Conservation (phyloP, 2,329 filamentous ascomycete species). For the Xylaria sp. region DNA sequence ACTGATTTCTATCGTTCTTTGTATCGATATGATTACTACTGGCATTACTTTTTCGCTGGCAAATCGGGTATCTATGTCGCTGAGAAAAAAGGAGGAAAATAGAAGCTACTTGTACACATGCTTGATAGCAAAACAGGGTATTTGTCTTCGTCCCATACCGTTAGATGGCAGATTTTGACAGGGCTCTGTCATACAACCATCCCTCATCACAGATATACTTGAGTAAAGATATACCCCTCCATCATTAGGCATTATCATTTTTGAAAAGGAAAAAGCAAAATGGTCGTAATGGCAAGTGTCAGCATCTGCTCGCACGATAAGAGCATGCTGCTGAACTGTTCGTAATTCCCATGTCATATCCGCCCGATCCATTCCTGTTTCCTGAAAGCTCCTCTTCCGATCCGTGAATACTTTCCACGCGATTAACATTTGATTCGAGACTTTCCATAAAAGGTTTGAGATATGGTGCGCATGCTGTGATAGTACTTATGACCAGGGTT, state of each 20-base stretch:
- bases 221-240: not conserved
- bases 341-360: not conserved
- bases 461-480: slow-evolving; percentile 33
- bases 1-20: not conserved
- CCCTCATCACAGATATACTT: not conserved
- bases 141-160: not conserved
- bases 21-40: not conserved
- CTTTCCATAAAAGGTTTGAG: slow-evolving; percentile 35
- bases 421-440: slow-evolving; percentile 29
- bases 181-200: not conserved
- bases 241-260: not conserved
- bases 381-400: slow-evolving; percentile 23
- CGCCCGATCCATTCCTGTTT: not conserved
- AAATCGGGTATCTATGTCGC: slow-evolving; percentile 13
- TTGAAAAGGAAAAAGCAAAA: not conserved
- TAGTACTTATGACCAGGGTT: slow-evolving; percentile 16
- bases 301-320: not conserved
- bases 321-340: slow-evolving; percentile 8
- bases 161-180: not conserved
- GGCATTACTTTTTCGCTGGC: not conserved
- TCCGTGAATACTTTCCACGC: slow-evolving; percentile 24
- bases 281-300: not conserved
- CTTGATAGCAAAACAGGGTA: not conserved
- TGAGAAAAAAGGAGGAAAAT: not conserved
- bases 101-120: not conserved